These are phyloP conservation scores for Digitaria exilis DNA, from an alignment of 202 grass and related monocot genomes.

Conservation along the genomic window DNA sequence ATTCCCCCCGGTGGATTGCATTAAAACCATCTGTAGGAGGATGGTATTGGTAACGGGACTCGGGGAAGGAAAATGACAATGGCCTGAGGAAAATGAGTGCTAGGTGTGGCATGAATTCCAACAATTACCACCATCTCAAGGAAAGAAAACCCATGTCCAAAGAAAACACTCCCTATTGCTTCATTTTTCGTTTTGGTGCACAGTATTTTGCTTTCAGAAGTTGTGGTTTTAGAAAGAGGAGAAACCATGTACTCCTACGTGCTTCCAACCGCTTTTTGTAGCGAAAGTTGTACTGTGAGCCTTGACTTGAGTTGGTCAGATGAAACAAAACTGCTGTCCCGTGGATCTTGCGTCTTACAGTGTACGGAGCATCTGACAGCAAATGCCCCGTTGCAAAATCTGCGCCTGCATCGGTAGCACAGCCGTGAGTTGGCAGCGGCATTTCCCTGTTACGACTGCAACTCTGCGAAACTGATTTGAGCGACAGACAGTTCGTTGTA, in stretches of 20 bases:
- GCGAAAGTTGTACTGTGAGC: not conserved
- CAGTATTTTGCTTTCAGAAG: not conserved
- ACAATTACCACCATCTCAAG: conserved; percentile 2
- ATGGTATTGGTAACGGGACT: conserved; percentile 5
- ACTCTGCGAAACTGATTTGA: too few relatives aligned
- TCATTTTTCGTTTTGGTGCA: not conserved
- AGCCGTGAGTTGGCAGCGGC: too few relatives aligned
- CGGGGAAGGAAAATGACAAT: conserved; percentile 16
- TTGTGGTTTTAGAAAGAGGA: too few relatives aligned
- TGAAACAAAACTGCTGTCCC: too few relatives aligned
- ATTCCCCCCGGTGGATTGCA: conserved; percentile 45
- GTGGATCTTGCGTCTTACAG: too few relatives aligned
- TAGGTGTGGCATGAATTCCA: not conserved
- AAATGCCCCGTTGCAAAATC: not conserved
- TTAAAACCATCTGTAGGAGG: conserved; percentile 54
- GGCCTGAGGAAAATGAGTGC: not conserved
- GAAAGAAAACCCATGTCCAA: too few relatives aligned
- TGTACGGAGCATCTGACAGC: too few relatives aligned
- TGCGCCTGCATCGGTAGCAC: too few relatives aligned
- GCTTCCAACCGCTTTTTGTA: not conserved
- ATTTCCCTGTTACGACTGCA: too few relatives aligned
- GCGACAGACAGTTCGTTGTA: too few relatives aligned
- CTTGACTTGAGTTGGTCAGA: not conserved
- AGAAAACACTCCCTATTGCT: not conserved
- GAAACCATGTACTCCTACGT: not conserved